Conservation (phyloP, 1,139 yeast species). For the Zygosaccharomyces sapae region DNA sequence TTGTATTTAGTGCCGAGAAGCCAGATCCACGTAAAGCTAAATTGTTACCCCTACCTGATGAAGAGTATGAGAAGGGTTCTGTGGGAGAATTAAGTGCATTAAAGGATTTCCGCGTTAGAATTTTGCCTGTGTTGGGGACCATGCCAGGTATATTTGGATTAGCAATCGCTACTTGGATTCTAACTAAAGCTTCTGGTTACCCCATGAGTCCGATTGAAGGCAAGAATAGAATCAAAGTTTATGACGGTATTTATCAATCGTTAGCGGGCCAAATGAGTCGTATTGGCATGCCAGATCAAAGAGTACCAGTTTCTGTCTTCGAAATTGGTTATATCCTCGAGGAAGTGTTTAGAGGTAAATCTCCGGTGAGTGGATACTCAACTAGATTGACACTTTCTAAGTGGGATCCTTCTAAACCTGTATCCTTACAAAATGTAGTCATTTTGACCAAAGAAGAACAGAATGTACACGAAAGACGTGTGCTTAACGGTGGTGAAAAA, state of each 20-base stretch:
- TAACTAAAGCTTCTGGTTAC: conserved; percentile 79
- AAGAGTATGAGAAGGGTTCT: conserved; percentile 71
- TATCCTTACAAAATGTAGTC: conserved; percentile 69
- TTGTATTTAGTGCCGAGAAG: conserved; percentile 89
- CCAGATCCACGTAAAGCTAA: conserved; percentile 94
- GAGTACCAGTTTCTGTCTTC: conserved; percentile 63
- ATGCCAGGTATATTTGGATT: conserved; percentile 96
- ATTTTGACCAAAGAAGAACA: conserved; percentile 88
- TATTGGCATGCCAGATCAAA: conserved; percentile 62
- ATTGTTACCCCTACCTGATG: conserved; percentile 75
- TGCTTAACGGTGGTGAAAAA: conserved; percentile 60
- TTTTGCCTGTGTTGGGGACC: conserved; percentile 90
- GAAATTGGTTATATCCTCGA: conserved; percentile 87
- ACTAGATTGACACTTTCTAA: conserved; percentile 73
- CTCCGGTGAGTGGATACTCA: conserved; percentile 78
- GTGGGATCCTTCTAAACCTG: conserved; percentile 67
- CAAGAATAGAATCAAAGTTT: conserved; percentile 78
- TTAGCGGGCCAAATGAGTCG: conserved; percentile 85
- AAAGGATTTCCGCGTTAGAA: conserved; percentile 85
- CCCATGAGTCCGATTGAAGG: conserved; percentile 88
- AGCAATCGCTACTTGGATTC: conserved; percentile 76
- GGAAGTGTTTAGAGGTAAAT: conserved; percentile 87
- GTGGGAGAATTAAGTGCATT: conserved; percentile 86
- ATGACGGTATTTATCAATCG: conserved; percentile 77
- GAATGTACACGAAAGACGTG: conserved; percentile 66